phyloP scores from a whole-genome alignment of 2,329 filamentous ascomycete genomes.

The Colletotrichum simmondsii region DNA sequence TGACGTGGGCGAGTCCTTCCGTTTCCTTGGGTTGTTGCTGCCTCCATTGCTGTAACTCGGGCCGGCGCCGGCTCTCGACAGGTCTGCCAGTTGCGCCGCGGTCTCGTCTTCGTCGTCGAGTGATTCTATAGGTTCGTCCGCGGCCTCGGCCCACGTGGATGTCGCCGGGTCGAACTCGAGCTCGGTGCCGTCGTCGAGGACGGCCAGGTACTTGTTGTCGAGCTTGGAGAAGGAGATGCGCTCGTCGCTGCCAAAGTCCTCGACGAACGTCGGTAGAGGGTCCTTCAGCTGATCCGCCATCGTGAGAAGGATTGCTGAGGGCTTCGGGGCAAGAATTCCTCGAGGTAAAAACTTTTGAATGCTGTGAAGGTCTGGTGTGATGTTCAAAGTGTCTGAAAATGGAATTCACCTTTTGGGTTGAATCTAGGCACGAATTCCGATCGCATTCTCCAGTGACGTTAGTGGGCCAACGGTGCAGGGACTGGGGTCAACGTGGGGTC shows the following conservation, averaged over 20 bases:
- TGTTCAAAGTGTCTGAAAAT: neutral
- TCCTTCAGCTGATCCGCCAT: slow-evolving; percentile 43
- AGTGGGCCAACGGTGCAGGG: slow-evolving; percentile 29
- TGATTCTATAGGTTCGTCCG: slow-evolving; percentile 55
- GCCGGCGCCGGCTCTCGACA: slow-evolving; percentile 36
- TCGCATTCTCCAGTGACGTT: slow-evolving; percentile 25
- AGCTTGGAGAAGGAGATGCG: slow-evolving; percentile 89
- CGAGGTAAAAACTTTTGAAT: neutral
- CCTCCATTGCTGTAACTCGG: slow-evolving; percentile 37
- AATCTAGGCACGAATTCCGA: slow-evolving; percentile 6
- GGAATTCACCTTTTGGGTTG: neutral
- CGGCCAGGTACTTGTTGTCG: slow-evolving; percentile 84
- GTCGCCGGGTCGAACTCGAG: slow-evolving; percentile 81
- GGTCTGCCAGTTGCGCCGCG: slow-evolving; percentile 39
- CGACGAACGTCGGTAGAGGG: slow-evolving; percentile 68
- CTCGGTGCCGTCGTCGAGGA: slow-evolving; percentile 85
- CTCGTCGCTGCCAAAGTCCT: slow-evolving; percentile 80
- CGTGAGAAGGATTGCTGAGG: neutral
- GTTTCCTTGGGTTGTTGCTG: slow-evolving; percentile 47
- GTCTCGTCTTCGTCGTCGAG: slow-evolving; percentile 47
- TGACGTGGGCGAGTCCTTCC: slow-evolving; percentile 50
- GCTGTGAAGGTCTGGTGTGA: neutral
- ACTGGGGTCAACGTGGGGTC: slow-evolving; percentile 28
- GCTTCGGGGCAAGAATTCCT: neutral
- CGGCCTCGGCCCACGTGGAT: slow-evolving; percentile 79